Evolutionary conservation across 257 asterid species (phyloP).

Genomic region (Solanum sitiens): DNA sequence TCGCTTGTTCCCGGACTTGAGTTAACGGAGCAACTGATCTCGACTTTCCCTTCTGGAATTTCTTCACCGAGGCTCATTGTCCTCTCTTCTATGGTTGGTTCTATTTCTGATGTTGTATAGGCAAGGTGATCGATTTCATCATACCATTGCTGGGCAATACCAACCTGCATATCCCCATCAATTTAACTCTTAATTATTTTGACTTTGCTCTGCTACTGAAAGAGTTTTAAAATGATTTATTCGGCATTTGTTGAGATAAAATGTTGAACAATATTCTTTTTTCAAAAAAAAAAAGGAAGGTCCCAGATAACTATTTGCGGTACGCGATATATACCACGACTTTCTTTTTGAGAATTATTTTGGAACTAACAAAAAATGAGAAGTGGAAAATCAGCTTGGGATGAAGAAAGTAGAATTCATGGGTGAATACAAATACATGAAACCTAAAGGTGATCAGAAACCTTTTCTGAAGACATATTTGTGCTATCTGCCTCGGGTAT

Average conservation of each 20-base stretch:
- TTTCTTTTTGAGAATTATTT: too few species aligned
- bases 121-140: slow-evolving; percentile 59
- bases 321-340: not conserved
- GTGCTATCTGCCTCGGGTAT: slow-evolving; percentile 39
- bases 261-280: not conserved
- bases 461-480: slow-evolving; percentile 48
- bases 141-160: slow-evolving; percentile 65
- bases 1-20: slow-evolving; percentile 94
- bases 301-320: not conserved
- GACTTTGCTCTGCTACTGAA: not conserved
- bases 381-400: not conserved
- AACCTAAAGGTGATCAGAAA: not conserved
- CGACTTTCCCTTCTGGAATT: slow-evolving; percentile 33
- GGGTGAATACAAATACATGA: not conserved
- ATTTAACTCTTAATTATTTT: not conserved
- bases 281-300: not conserved
- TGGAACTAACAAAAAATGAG: not conserved
- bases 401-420: not conserved
- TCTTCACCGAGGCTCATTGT: slow-evolving; percentile 6
- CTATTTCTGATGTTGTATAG: slow-evolving; percentile 27
- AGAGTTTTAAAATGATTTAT: not conserved
- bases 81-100: slow-evolving; percentile 16
- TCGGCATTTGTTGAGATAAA: not conserved
- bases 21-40: slow-evolving; percentile 52
- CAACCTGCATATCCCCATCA: slow-evolving; percentile 36